Percentiles rank a stretch among this genome's conserved stretches.
These are phyloP conservation scores for Smithsoniella earleae DNA, from an alignment of 163 green algal genomes.

Conservation along the genomic window DNA sequence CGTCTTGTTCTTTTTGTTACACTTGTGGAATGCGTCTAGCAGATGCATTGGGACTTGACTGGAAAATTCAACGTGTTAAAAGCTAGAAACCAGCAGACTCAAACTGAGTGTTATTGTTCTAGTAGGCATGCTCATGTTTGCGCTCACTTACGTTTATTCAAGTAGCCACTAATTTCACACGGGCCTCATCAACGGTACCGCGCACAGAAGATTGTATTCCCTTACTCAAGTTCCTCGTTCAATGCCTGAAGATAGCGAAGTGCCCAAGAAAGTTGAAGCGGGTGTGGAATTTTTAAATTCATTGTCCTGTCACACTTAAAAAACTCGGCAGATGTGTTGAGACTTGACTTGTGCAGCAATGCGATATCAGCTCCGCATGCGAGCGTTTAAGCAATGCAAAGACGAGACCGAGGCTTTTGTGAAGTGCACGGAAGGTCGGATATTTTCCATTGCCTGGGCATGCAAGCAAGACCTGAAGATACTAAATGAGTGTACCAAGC, in stretches of 20 bases:
- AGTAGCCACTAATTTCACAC: no score
- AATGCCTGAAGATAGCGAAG: background rate
- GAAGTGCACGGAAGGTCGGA: background rate
- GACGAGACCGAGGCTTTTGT: constrained; percentile 22
- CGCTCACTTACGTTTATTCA: no score
- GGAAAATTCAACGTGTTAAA: no score
- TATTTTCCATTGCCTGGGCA: constrained; percentile 15
- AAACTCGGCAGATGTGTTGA: background rate
- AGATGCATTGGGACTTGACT: no score
- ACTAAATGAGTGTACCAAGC: constrained; percentile 1
- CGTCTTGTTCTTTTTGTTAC: no score
- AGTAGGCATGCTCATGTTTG: no score
- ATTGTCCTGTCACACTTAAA: no score
- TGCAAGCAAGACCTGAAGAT: background rate
- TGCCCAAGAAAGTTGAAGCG: constrained; percentile 27
- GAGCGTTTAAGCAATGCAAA: constrained; percentile 11
- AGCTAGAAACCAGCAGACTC: no score
- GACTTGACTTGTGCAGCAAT: constrained; percentile 13
- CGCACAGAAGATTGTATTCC: no score
- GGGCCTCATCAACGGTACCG: no score
- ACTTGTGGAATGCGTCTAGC: no score
- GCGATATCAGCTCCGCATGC: constrained; percentile 17
- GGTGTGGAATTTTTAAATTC: background rate
- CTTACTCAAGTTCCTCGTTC: background rate
- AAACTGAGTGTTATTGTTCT: no score